phyloP scores from a whole-genome alignment of 2,329 filamentous ascomycete species.

The Teratosphaeriaceae sp. region DNA sequence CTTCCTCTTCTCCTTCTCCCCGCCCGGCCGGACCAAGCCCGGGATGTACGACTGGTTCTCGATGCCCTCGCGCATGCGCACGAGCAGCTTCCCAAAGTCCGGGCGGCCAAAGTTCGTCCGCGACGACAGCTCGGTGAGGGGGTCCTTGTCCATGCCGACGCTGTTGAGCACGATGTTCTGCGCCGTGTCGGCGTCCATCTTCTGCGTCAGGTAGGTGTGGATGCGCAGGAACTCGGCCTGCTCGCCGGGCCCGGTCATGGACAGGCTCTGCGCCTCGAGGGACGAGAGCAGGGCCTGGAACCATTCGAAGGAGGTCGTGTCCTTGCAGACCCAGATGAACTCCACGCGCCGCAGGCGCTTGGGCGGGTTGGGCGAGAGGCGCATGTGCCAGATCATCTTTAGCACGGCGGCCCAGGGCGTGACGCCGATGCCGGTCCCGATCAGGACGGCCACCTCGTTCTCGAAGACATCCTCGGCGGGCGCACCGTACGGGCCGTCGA shows the following conservation, averaged over 20 bases:
- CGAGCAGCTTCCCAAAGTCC: slow-evolving; percentile 75
- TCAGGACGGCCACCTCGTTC: slow-evolving; percentile 80
- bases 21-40: slow-evolving; percentile 53
- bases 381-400: slow-evolving; percentile 98
- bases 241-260: slow-evolving; percentile 50
- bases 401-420: slow-evolving; percentile 82
- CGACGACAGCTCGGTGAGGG: slow-evolving; percentile 81
- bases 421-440: slow-evolving; percentile 81
- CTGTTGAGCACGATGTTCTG: slow-evolving; percentile 97
- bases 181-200: slow-evolving; percentile 81
- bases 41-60: slow-evolving; percentile 76
- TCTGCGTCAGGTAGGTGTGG: slow-evolving; percentile 95
- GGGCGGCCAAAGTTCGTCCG: slow-evolving; percentile 93
- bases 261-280: slow-evolving; percentile 76
- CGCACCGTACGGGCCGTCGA: slow-evolving; percentile 94
- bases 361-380: slow-evolving; percentile 82
- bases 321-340: slow-evolving; percentile 98
- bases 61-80: slow-evolving; percentile 82
- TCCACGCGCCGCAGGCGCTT: slow-evolving; percentile 87
- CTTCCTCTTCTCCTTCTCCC: slow-evolving; percentile 66
- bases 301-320: slow-evolving; percentile 96
- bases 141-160: slow-evolving; percentile 80
- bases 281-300: slow-evolving; percentile 91
- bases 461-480: slow-evolving; percentile 97
- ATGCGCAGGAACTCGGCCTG: slow-evolving; percentile 86